These are phyloP conservation scores for Trichosphaerium sp. DNA, from an alignment of 78 protist genomes.

Conservation along the genomic window DNA sequence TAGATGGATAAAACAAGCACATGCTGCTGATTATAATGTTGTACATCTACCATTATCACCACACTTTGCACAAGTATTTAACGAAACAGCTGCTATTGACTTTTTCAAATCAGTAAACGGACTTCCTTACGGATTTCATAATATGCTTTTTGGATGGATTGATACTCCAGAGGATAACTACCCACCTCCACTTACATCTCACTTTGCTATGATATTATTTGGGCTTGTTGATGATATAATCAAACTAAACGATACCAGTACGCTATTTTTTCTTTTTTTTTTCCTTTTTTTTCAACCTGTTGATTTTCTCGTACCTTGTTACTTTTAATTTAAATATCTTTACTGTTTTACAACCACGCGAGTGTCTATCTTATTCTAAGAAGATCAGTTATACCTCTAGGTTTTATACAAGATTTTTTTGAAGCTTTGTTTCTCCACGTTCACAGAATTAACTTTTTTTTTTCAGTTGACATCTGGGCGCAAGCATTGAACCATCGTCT, in stretches of 20 bases:
- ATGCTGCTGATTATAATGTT: not conserved
- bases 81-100: conserved; percentile 1
- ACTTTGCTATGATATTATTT: not conserved
- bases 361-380: no score
- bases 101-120: not conserved
- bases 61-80: not conserved
- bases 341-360: no score
- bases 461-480: not conserved
- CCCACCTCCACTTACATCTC: not conserved
- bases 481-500: not conserved
- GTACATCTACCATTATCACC: conserved; percentile 8
- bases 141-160: conserved; percentile 8
- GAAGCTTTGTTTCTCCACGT: no score
- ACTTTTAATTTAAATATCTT: no score
- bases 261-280: no score
- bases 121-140: conserved; percentile 17
- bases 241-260: no score
- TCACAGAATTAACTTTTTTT: not conserved
- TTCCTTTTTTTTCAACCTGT: no score
- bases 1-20: conserved; percentile 9
- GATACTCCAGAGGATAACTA: conserved; percentile 21
- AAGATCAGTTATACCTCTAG: no score
- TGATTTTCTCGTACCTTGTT: no score
- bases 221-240: not conserved
- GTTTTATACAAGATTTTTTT: not conserved